Conservation (phyloP, 1,139 yeast genomes). For the Suhomyces guaymorum region DNA sequence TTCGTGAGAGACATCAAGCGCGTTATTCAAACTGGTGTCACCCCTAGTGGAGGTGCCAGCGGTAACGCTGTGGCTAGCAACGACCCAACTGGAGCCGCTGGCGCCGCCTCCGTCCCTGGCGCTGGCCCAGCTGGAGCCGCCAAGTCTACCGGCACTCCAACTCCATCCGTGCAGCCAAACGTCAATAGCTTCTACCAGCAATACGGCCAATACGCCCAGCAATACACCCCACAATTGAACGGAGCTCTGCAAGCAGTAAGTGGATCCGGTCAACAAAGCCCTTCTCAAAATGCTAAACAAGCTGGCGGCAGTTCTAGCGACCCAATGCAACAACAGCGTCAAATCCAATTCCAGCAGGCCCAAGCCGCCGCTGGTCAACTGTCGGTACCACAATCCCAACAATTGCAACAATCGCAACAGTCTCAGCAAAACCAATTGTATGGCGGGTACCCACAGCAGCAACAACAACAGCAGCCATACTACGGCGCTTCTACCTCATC, state of each 20-base stretch:
- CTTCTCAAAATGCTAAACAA: no score
- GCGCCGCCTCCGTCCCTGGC: slow-evolving; percentile 16
- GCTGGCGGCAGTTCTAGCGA: no score
- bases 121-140: slow-evolving; percentile 17
- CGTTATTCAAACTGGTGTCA: slow-evolving; percentile 57
- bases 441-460: slow-evolving; percentile 16
- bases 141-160: slow-evolving; percentile 18
- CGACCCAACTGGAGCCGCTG: slow-evolving; percentile 15
- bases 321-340: slow-evolving; percentile 17
- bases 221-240: slow-evolving; percentile 19
- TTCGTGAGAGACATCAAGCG: slow-evolving; percentile 84
- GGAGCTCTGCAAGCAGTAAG: slow-evolving; percentile 17
- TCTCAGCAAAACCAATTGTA: slow-evolving; percentile 17
- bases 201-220: slow-evolving; percentile 18
- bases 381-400: slow-evolving; percentile 14
- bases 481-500: slow-evolving; percentile 13
- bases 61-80: slow-evolving; percentile 15
- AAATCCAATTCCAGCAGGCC: slow-evolving; percentile 19
- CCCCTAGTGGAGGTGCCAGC: slow-evolving; percentile 28
- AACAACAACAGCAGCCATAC: slow-evolving; percentile 22
- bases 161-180: slow-evolving; percentile 14
- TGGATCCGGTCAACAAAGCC: slow-evolving; percentile 12
- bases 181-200: slow-evolving; percentile 27
- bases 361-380: slow-evolving; percentile 15
- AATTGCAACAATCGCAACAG: slow-evolving; percentile 12